These are phyloP conservation scores for Turnera subulata DNA, from an alignment of 345 rosid species.

Conservation along the genomic window DNA sequence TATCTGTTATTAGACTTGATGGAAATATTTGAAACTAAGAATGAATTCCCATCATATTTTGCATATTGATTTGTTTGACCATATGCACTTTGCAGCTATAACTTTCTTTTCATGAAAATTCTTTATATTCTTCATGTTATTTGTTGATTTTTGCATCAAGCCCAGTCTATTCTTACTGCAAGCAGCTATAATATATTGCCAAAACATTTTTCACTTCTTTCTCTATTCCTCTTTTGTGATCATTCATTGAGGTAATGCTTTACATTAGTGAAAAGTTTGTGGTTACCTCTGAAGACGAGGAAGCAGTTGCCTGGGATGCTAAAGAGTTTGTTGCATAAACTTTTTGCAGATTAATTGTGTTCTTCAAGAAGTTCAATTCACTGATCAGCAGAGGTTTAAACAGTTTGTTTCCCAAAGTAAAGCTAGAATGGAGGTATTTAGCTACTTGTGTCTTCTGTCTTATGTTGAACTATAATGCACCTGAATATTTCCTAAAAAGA, in stretches of 20 bases:
- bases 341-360: constrained; percentile 59
- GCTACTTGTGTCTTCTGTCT: background rate
- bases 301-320: constrained; percentile 3
- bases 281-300: background rate
- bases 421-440: constrained; percentile 92
- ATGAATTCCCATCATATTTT: too few species aligned
- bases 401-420: constrained; percentile 96
- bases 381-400: constrained; percentile 94
- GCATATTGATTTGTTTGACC: too few species aligned
- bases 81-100: background rate
- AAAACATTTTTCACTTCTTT: background rate
- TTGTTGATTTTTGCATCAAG: background rate
- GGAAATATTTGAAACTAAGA: too few species aligned
- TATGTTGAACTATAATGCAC: too few species aligned
- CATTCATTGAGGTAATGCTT: background rate
- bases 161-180: background rate
- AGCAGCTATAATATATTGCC: background rate
- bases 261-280: background rate
- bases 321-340: constrained; percentile 10
- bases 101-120: background rate
- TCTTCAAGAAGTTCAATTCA: constrained; percentile 91
- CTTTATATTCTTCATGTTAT: background rate
- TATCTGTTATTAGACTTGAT: too few species aligned
- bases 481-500: background rate
- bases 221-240: background rate